Percentiles rank a stretch among this genome's conserved stretches.
Evolutionary conservation across 2,329 filamentous ascomycete genomes (phyloP).

Genomic region (Cercospora sp.): DNA sequence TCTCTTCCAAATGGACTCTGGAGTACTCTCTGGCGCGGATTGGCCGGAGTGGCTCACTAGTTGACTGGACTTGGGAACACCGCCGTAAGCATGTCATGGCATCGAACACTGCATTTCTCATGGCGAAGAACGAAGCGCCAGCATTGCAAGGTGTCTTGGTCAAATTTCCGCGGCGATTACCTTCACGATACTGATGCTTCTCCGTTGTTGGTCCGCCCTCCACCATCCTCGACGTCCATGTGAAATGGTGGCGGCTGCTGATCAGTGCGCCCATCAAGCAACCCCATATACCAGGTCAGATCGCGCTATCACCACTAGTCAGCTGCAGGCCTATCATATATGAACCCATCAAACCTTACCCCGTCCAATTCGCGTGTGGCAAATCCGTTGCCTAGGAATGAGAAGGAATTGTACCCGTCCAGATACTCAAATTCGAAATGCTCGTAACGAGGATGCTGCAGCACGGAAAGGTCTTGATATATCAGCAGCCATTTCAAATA

Average conservation of each 20-base stretch:
- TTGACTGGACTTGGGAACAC: neutral
- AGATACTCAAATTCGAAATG: neutral
- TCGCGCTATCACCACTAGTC: neutral
- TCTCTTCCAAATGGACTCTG: neutral
- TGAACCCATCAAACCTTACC: neutral
- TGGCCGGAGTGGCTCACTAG: neutral
- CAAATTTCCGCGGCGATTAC: neutral
- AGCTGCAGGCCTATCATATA: neutral
- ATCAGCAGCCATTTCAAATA: neutral
- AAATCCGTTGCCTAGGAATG: neutral
- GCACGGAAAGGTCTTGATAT: neutral
- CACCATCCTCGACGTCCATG: neutral
- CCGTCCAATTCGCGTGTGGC: neutral
- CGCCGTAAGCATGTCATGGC: neutral
- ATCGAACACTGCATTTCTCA: neutral
- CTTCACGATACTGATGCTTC: neutral
- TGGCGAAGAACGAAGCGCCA: neutral
- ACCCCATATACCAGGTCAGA: neutral
- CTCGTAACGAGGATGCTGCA: neutral
- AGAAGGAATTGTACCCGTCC: neutral
- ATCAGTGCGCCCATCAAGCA: neutral
- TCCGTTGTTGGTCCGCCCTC: neutral
- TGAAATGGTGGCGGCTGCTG: neutral
- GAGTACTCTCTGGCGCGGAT: neutral
- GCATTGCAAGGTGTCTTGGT: neutral